Base-by-base conservation (phyloP, 2,329 filamentous ascomycete genomes). In the Cladosporium cucumerinum region DNA sequence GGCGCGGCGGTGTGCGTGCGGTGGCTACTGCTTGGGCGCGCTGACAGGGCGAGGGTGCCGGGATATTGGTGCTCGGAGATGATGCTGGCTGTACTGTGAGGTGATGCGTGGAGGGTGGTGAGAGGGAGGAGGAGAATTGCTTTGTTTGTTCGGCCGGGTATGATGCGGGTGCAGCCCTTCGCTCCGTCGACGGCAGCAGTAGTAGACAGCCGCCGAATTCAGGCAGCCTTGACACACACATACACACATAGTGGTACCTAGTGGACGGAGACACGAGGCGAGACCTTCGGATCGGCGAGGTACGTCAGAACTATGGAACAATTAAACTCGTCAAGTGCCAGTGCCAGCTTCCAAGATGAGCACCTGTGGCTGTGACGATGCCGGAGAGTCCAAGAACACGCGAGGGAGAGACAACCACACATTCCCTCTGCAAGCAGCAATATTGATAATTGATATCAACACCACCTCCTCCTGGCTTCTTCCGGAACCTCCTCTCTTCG, bases 1-100 rank as follows among this genome's bases (percentile, higher is more conserved):
- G 49, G 54, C 63, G 49, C 57, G 54, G 63, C 59, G 36, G 60
- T 65, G 61, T 26, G 55, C 26, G 58, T 39, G 58, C 39, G 18
- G 30, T 49, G 23, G 57, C 61, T 57, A 49, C 55, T 62, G 49
- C 39, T 52, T 26, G 36, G 51, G 25, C 30, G 55, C 16, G 30
- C 34, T 23, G 36, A 34, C 48, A 57, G 49, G 49, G 39, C 21
- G 54, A 52, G 32, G 32, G 30, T 23, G 55, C 52, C 23, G 25
- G 58, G 55, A 39, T 64, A 57, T 34, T 21, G 16, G 52, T 57
- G 43, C 39, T 54, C 51, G 51, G 51, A 54, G 51, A 54, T 54
- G 51, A 54, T 54, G 51, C 51, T 54, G 5, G 51, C 8, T 16
- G 48, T 34, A 34, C 32, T 5, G 48, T 28, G 12, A 8, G 25